Evolutionary conservation across 2,329 filamentous ascomycete species (phyloP), one percentile per base, ranked within the genome.

Genomic region (Penicillium freii): DNA sequence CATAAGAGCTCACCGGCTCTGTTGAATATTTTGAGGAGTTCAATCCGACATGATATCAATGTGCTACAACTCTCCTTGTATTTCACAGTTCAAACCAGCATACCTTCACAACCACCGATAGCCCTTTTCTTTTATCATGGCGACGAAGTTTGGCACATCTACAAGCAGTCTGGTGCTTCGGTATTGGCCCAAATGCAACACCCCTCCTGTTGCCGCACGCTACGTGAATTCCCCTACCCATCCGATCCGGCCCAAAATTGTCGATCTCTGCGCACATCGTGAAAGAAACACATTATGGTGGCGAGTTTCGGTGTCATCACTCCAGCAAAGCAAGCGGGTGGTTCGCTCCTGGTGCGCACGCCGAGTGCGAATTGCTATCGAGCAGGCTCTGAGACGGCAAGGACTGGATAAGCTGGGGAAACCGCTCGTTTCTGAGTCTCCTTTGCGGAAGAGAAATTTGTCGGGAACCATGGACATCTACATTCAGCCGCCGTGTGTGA

Each of bases 201-300:
- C 66, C 17, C 64, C 71, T 27, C 63, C 67, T 7, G 57, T 74
- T 47, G 73, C 69, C 33, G 19, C 42, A n/a, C 70, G 73, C 43
- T 73, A 74, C 64, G 51, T 71, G 36, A 46, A 33, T 33, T 49
- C 61, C 60, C 64, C 54, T 11, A 51, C 58, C 49, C 71, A 78
- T 61, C 70, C 73, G 2, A 66, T 78, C 49, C 68, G 69, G 17
- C 71, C 71, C 21, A 77, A 75, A 62, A 67, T 78, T 51, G 42
- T 66, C 25, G 64, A 77, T 40, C 66, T 71, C 54, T 77, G 72
- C 52, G 62, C 65, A 8, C 67, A 70, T 55, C 75, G 78, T 43
- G 71, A 76, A 40, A 70, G 68, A 10, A 71, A 76, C 63, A 72
- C 71, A 34, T 72, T 85, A 19, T 81, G 81, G 76, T 82, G 79